Evolutionary conservation across 768 basidiomycete genomes (phyloP).

Genomic region (Auricularia sp.): DNA sequence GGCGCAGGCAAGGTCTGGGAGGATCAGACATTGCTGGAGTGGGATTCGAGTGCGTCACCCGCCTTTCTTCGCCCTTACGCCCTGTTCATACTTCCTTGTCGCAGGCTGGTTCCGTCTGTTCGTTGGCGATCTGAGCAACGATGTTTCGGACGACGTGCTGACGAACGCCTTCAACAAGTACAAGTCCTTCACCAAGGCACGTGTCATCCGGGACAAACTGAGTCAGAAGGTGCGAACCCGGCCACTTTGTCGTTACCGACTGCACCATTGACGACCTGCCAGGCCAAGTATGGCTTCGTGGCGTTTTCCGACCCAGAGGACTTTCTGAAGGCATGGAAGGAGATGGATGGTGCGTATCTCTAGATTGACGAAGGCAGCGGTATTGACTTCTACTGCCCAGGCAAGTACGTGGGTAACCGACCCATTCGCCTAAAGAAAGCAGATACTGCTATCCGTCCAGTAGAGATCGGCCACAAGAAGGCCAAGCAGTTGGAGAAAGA

Average conservation of each 20-base stretch:
- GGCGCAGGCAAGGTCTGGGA: slow-evolving; percentile 98
- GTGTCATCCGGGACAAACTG: slow-evolving; percentile 88
- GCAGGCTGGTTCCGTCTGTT: slow-evolving; percentile 95
- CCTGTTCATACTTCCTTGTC: slow-evolving; percentile 1
- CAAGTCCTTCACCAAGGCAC: slow-evolving; percentile 85
- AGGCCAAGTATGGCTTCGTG: slow-evolving; percentile 97
- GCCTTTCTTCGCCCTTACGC: not conserved
- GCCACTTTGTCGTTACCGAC: not conserved
- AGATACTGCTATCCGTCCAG: slow-evolving; percentile 76
- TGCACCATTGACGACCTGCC: not conserved
- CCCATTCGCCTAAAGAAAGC: slow-evolving; percentile 97
- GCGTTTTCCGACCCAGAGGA: slow-evolving; percentile 98
- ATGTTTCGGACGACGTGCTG: slow-evolving; percentile 92
- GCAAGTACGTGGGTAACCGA: slow-evolving; percentile 97
- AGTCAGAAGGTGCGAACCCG: slow-evolving; percentile 70
- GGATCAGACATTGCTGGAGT: slow-evolving; percentile 92
- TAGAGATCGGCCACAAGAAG: slow-evolving; percentile 89
- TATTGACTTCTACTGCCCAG: slow-evolving; percentile 25
- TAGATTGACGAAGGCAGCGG: not conserved
- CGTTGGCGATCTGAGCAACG: slow-evolving; percentile 95
- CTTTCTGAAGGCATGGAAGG: slow-evolving; percentile 97
- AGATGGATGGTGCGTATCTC: slow-evolving; percentile 81
- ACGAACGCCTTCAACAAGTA: slow-evolving; percentile 91
- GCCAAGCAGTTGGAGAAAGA: slow-evolving; percentile 85
- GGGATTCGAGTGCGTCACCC: slow-evolving; percentile 81